A percentile compares a stretch with the other conserved stretches of the same genome.
Conservation (phyloP, 345 rosid species). For the Hypericum androsaemum region DNA sequence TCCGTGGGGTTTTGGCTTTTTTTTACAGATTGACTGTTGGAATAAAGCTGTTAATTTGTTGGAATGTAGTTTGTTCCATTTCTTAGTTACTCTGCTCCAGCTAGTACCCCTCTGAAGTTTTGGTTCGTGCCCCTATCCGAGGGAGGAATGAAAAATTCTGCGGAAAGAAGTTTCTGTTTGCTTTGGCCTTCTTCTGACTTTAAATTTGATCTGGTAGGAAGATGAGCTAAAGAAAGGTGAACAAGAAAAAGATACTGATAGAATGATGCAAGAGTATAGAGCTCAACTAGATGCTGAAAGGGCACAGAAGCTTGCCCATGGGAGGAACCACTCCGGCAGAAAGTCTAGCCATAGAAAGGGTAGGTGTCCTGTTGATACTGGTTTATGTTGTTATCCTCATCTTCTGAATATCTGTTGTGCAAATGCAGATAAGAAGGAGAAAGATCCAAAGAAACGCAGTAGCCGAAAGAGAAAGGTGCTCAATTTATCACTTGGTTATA, state of each 20-base stretch:
- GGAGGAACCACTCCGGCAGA: constrained; percentile 65
- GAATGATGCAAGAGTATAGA: constrained; percentile 96
- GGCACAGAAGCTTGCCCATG: constrained; percentile 80
- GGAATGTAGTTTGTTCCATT: no score
- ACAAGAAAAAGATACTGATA: constrained; percentile 82
- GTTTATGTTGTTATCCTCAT: not conserved
- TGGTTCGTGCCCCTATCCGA: no score
- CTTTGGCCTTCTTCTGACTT: not conserved
- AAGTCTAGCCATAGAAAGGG: constrained; percentile 55
- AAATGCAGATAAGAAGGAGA: constrained; percentile 70
- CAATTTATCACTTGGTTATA: not conserved
- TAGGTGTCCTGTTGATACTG: constrained; percentile 12
- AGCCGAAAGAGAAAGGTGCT: constrained; percentile 82
- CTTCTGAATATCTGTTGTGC: constrained; percentile 15
- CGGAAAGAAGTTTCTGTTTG: not conserved
- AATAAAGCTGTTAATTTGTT: no score
- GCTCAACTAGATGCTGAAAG: constrained; percentile 98
- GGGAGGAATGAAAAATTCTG: no score
- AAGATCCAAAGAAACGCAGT: constrained; percentile 64
- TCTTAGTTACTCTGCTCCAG: no score
- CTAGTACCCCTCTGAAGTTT: no score
- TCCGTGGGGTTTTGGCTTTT: no score
- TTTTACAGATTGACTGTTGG: no score
- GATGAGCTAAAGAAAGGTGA: constrained; percentile 80
- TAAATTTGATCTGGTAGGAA: constrained; percentile 41